Conservation (phyloP, 164 flowering plant genomes). For the Warburgia ugandensis region DNA sequence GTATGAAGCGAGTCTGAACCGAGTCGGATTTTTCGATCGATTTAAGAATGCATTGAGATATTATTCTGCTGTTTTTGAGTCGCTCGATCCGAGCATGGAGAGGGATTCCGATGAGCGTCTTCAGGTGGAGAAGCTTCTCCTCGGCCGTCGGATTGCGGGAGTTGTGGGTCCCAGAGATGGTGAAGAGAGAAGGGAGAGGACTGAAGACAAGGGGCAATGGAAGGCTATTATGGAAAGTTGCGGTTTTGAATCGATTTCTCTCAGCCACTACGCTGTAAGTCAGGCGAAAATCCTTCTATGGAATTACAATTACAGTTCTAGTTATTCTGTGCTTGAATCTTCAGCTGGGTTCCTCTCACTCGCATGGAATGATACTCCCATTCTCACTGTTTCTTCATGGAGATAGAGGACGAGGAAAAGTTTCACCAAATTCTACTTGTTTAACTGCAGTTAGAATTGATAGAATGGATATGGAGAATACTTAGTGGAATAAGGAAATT, state of each 20-base stretch:
- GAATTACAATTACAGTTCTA: constrained; percentile 68
- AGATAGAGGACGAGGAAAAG: constrained; percentile 13
- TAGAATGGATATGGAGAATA: too few relatives aligned
- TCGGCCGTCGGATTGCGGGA: constrained; percentile 54
- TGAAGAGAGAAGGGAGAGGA: constrained; percentile 37
- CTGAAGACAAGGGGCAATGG: constrained; percentile 73
- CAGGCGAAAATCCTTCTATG: constrained; percentile 79
- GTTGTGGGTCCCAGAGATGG: constrained; percentile 42
- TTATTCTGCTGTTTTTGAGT: constrained; percentile 77
- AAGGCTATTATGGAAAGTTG: constrained; percentile 50
- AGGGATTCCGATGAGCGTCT: constrained; percentile 59
- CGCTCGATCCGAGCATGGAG: constrained; percentile 63
- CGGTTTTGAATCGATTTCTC: constrained; percentile 49
- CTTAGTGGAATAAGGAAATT: too few relatives aligned
- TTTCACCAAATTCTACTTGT: background rate
- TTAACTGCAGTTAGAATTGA: too few relatives aligned
- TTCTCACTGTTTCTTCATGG: constrained; percentile 93
- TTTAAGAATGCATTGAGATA: constrained; percentile 58
- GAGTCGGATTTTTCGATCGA: constrained; percentile 41
- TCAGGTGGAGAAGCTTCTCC: constrained; percentile 46
- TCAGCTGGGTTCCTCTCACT: constrained; percentile 70
- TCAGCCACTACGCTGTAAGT: constrained; percentile 81
- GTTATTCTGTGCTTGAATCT: constrained; percentile 51
- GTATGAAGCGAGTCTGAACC: constrained; percentile 63
- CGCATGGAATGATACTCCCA: constrained; percentile 71